A percentile compares a stretch with the other conserved stretches of the same genome.
phyloP scores from a whole-genome alignment of 2,329 filamentous ascomycete genomes.

The Exophiala mesophila region DNA sequence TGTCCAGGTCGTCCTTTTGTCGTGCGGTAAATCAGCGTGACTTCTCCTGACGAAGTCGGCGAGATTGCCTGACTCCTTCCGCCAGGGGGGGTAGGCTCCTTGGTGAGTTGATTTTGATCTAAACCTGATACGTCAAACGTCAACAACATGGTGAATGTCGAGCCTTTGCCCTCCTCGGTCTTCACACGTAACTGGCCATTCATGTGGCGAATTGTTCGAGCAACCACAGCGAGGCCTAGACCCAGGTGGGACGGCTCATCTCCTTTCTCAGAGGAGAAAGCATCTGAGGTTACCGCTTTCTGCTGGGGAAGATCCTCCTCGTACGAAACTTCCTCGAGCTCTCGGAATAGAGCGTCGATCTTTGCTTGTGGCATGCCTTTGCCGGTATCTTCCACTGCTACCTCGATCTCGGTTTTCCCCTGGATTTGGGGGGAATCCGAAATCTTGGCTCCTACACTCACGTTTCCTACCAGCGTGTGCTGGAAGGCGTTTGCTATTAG shows the following conservation, averaged over 20 bases:
- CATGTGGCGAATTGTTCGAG: constrained; percentile 82
- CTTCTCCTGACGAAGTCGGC: too few relatives aligned
- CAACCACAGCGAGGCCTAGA: constrained; percentile 81
- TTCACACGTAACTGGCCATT: constrained; percentile 79
- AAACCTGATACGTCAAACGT: constrained; percentile 61
- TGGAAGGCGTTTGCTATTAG: constrained; percentile 80
- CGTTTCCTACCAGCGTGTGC: constrained; percentile 62
- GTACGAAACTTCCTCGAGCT: constrained; percentile 61
- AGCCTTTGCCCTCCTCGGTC: constrained; percentile 76
- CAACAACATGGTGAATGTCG: constrained; percentile 73
- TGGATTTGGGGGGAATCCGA: constrained; percentile 37
- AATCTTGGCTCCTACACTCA: constrained; percentile 67
- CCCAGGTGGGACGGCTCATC: constrained; percentile 52
- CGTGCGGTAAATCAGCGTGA: constrained; percentile 32
- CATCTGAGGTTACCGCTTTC: constrained; percentile 40
- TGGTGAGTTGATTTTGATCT: background rate
- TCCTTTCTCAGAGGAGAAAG: constrained; percentile 47
- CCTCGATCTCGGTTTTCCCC: constrained; percentile 59
- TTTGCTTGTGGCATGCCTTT: constrained; percentile 55
- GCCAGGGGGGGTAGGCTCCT: background rate
- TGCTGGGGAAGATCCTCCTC: constrained; percentile 56
- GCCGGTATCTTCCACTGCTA: constrained; percentile 72
- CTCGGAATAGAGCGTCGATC: constrained; percentile 57
- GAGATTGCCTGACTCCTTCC: too few relatives aligned
- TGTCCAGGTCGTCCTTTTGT: constrained; percentile 24